phyloP scores from a whole-genome alignment of 257 asterid species.

The Solanum dulcamara region DNA sequence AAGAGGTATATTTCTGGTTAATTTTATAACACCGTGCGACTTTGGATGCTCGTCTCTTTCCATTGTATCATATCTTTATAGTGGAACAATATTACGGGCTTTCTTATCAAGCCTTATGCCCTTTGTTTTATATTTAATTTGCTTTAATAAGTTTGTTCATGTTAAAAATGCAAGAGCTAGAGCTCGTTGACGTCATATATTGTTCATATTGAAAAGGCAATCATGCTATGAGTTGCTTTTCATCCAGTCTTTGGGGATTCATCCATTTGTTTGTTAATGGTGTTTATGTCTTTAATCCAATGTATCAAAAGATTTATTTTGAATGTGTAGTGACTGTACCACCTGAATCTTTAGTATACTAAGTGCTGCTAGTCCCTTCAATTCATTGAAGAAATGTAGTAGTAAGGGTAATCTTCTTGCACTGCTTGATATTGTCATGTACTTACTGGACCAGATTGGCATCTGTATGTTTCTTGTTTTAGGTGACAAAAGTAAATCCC shows the following conservation, averaged over 20 bases:
- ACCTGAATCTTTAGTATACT: not conserved
- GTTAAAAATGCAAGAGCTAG: not conserved
- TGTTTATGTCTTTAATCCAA: not conserved
- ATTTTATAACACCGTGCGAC: not conserved
- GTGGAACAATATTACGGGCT: not conserved
- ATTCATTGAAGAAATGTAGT: not conserved
- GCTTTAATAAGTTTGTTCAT: not conserved
- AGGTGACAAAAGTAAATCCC: constrained; percentile 62
- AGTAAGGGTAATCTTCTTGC: not conserved
- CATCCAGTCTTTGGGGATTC: not conserved
- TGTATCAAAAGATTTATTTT: not conserved
- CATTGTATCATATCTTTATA: not conserved
- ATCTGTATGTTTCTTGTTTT: not conserved
- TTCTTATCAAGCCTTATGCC: not conserved
- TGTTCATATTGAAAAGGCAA: not conserved
- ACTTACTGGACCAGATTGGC: not conserved
- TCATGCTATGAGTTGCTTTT: not conserved
- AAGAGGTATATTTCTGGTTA: constrained; percentile 41
- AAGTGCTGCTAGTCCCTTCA: not conserved
- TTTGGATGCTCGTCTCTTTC: not conserved
- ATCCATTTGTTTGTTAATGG: not conserved
- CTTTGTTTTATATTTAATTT: not conserved
- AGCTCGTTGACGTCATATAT: not conserved
- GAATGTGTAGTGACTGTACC: not conserved
- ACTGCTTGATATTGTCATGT: not conserved